Evolutionary conservation across 768 basidiomycete genomes (phyloP).

Genomic region (Amanita fuliginea): DNA sequence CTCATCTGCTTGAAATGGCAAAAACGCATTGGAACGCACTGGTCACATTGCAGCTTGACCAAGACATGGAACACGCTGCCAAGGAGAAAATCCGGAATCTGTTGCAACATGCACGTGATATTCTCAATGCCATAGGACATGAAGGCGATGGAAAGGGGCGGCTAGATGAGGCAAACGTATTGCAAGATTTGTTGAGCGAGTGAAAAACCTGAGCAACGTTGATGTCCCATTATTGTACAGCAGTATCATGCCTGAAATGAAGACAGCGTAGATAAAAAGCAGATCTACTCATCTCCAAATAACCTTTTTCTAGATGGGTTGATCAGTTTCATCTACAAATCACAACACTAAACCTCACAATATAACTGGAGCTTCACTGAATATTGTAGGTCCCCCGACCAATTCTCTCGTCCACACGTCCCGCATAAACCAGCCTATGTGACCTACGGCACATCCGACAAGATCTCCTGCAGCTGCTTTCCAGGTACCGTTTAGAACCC

Average conservation of each 20-base stretch:
- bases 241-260: neutral
- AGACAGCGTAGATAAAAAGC: neutral
- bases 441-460: slow-evolving; percentile 79
- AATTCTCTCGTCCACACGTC: slow-evolving; percentile 88
- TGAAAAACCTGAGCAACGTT: neutral
- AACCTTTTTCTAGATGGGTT: slow-evolving; percentile 40
- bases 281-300: slow-evolving; percentile 40
- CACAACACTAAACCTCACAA: slow-evolving; percentile 40
- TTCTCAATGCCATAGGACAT: slow-evolving; percentile 38
- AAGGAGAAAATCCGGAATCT: slow-evolving; percentile 22
- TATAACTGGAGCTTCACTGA: slow-evolving; percentile 60
- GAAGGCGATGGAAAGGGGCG: slow-evolving; percentile 62
- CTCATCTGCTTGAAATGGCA: slow-evolving; percentile 66
- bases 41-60: slow-evolving; percentile 18
- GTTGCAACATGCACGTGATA: slow-evolving; percentile 26
- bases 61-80: slow-evolving; percentile 12
- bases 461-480: slow-evolving; percentile 74
- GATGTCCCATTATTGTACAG: slow-evolving; percentile 6
- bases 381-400: slow-evolving; percentile 59
- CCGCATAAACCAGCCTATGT: slow-evolving; percentile 74
- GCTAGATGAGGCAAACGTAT: slow-evolving; percentile 35
- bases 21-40: slow-evolving; percentile 70
- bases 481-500: slow-evolving; percentile 77
- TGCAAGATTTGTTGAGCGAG: slow-evolving; percentile 17
- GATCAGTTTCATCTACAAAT: neutral